Evolutionary conservation across 257 asterid genomes (phyloP), one percentile per base, ranked within the genome.

Genomic region (Pogostemon cablin): DNA sequence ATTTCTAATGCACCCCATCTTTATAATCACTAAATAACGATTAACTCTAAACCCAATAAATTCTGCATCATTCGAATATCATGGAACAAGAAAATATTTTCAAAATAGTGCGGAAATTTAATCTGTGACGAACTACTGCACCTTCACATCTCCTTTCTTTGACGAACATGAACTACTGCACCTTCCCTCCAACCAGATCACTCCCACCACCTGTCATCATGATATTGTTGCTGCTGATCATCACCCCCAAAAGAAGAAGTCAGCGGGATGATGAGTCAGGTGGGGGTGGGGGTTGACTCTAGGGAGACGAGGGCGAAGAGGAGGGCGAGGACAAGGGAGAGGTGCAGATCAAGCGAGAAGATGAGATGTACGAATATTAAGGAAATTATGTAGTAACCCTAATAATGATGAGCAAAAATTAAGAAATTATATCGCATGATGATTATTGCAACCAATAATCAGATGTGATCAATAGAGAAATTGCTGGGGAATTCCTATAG

Each of bases 291-390:
- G 32, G 1, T 25, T 25, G 32, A 43, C n/a, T 4, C 11, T 39
- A 65, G 76, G 58, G 88, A 79, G 72, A 81, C 86, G 9, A 84
- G 84, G 71, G 95, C 82, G 50, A 77, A 74, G n/a, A n/a, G n/a
- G 9, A 84, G 84, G 71, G 95, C 86, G 9, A 84, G 84, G 71
- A 91, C 76, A 17, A 73, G 85, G 64, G 86, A 87, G n/a, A 81
- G 85, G 73, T 65, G 80, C 66, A 72, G 91, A 44, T 81, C 95
- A n/a, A 81, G 73, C 67, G 85, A 82, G 80, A 88, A 82, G 46
- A 76, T 71, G 82, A 15, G 15, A 15, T 15, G 15, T 0, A 15
- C 0, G 15, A 15, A 15, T 15, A 15, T 15, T 15, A 15, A 80
- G 46, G 42, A 57, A 57, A 35, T 57, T 2, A 25, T 17, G 38